These are phyloP conservation scores for Poa annua DNA, from an alignment of 176 grass and related monocot species.

Conservation along the genomic window DNA sequence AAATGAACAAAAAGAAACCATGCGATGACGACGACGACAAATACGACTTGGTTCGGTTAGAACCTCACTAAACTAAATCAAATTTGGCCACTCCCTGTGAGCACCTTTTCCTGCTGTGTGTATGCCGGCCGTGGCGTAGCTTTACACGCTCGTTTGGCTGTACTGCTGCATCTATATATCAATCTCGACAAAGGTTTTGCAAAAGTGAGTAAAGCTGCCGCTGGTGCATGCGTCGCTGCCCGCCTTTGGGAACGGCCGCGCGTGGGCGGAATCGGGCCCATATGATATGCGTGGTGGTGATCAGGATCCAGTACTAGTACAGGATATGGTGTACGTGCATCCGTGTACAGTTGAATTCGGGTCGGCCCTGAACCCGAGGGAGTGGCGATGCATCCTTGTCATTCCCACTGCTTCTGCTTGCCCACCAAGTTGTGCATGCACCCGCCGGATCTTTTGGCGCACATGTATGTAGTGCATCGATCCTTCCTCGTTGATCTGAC, in stretches of 20 bases:
- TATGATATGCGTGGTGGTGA: not conserved
- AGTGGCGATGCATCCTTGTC: slow-evolving; percentile 7
- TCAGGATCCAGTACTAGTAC: not conserved
- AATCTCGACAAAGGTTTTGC: not conserved
- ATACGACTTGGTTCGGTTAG: not conserved
- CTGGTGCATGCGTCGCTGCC: not conserved
- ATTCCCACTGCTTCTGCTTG: not conserved
- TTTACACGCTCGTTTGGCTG: not conserved
- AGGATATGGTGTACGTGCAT: slow-evolving; percentile 9
- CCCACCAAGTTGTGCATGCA: slow-evolving; percentile 3
- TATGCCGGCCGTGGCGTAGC: not conserved
- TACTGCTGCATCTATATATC: not conserved
- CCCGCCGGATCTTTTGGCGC: not conserved
- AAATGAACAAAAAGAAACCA: slow-evolving; percentile 30
- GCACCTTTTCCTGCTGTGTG: not conserved
- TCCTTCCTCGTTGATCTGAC: not conserved
- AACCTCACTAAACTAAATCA: not conserved
- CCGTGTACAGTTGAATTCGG: slow-evolving; percentile 24
- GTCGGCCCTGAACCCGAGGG: slow-evolving; percentile 25
- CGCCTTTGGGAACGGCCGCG: slow-evolving; percentile 16
- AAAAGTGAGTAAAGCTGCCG: slow-evolving; percentile 23
- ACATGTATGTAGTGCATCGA: not conserved
- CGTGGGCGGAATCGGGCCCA: slow-evolving; percentile 17
- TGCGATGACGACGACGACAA: not conserved
- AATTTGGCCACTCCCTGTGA: not conserved